phyloP scores from a whole-genome alignment of 2,329 filamentous ascomycete genomes.

The Colletotrichum australisinense region DNA sequence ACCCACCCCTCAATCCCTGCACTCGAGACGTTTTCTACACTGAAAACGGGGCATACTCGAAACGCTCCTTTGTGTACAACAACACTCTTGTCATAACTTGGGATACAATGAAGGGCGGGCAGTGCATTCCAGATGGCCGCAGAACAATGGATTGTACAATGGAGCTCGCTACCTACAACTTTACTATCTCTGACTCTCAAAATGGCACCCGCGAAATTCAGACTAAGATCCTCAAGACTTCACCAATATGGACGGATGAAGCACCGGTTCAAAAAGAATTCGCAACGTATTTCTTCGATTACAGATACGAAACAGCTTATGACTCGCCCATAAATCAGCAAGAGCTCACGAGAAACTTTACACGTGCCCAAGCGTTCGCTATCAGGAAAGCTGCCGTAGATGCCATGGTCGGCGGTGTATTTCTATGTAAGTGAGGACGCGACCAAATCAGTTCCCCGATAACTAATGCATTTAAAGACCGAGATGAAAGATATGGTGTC shows the following conservation, averaged over 20 bases:
- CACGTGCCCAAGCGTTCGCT: neutral
- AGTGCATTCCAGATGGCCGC: neutral
- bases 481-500: neutral
- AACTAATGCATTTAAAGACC: too few species aligned
- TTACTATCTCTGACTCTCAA: neutral
- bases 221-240: neutral
- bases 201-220: neutral
- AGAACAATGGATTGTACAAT: slow-evolving; percentile 1
- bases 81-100: neutral
- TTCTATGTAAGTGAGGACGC: neutral
- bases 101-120: neutral
- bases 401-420: neutral
- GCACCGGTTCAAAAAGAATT: neutral
- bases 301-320: neutral
- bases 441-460: too few species aligned
- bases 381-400: slow-evolving; percentile 1
- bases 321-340: neutral
- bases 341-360: neutral
- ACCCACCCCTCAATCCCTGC: neutral
- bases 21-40: neutral
- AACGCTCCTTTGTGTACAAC: neutral
- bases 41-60: neutral
- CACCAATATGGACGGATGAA: neutral
- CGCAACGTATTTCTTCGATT: neutral
- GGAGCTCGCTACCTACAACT: neutral